Base-by-base conservation (phyloP, 441 rosid genomes). In the Adansonia gregorii region DNA sequence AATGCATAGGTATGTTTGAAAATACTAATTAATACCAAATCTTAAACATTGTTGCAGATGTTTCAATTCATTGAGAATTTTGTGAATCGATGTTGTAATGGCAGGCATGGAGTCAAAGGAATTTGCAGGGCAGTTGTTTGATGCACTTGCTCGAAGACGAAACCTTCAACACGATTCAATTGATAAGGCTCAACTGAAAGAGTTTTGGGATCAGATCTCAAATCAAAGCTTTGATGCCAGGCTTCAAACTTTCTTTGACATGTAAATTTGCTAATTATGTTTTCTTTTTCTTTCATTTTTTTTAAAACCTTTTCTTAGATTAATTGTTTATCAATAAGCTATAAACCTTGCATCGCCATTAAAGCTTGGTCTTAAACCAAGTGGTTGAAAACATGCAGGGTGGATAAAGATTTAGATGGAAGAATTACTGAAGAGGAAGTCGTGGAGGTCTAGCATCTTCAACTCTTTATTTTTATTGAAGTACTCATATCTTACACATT, bases 351-450 rank as follows among this genome's bases (percentile, higher is more conserved):
- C 49, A 60, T 75, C 27, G 27, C 27, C 27, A 24, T 24, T 24
- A 24, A 24, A 24, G 27, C 27, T 24, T 24, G 27, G 27, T 1
- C 27, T 24, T 24, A 24, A 24, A 24, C 1, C 1, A 24, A 24
- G 27, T 24, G 27, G 27, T 24, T 24, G 27, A 24, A 24, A 24
- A 24, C 0, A 24, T 75, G 48, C 63, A 89, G 93, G 91, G 91
- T 86, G 27, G 91, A 89, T 80, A 89, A 59, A 72, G 87, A 89
- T 82, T 80, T 83, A 8, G 89, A 89, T 85, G 93, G 93, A 31
- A 58, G 85, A 74, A 76, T 89, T 76, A 85, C 82, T 14, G 86
- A 84, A 72, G 79, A 20, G 1, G 91, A 89, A 85, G 89, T 89
- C 48, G 79, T 22, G 35, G 87, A 88, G 91, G 93, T 88, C 76